Conservation (phyloP, 2,329 filamentous ascomycete genomes). For the Penicillium sp. region DNA sequence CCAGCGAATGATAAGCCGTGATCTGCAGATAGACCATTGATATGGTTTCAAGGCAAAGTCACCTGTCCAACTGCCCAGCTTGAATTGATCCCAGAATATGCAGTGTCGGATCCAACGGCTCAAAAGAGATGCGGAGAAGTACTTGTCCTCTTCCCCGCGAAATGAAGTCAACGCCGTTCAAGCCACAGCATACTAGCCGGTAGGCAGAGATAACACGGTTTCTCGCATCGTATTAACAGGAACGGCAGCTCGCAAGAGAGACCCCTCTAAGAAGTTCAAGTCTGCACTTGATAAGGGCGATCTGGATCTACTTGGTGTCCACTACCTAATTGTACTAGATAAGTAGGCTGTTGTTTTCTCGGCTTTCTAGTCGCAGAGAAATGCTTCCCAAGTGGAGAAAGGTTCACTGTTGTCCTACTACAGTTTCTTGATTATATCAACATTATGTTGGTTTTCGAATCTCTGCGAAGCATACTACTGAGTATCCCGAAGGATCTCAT, state of each 20-base stretch:
- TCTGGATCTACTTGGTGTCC: not conserved
- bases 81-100: not conserved
- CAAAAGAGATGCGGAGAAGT: constrained; percentile 10
- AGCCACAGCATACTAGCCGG: not conserved
- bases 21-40: constrained; percentile 10
- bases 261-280: not conserved
- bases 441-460: constrained; percentile 4
- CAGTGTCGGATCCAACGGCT: constrained; percentile 20
- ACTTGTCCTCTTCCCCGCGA: constrained; percentile 11
- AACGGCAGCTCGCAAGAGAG: constrained; percentile 20
- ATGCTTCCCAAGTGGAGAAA: not conserved
- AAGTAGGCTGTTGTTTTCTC: not conserved
- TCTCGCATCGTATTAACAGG: constrained; percentile 33
- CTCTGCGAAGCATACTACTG: constrained; percentile 1
- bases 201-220: not conserved
- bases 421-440: not conserved
- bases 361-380: not conserved
- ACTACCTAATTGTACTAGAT: not conserved
- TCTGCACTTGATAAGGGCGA: constrained; percentile 2
- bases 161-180: not conserved
- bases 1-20: constrained; percentile 19
- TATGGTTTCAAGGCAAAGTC: not conserved
- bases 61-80: not conserved
- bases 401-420: not conserved
- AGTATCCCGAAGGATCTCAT: constrained; percentile 20